Percentiles rank a stretch among this genome's conserved stretches.
These are phyloP conservation scores for Apostasia ramifera DNA, from an alignment of 106 monocot species.

Conservation along the genomic window DNA sequence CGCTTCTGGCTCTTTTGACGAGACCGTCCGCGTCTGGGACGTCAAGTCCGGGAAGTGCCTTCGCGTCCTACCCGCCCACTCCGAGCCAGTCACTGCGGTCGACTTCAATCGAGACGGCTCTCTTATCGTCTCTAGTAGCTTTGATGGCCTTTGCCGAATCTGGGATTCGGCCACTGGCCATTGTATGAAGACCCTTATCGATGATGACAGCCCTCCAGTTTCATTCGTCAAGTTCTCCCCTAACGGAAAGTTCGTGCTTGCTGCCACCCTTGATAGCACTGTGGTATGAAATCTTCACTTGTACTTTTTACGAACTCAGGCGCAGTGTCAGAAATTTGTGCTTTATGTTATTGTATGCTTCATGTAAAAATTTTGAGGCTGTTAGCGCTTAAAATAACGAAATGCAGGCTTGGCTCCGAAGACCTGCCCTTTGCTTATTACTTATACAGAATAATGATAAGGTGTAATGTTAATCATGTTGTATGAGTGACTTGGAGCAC, in stretches of 20 bases:
- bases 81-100: constrained; percentile 45
- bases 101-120: constrained; percentile 49
- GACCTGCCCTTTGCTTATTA: too few relatives aligned
- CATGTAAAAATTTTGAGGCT: too few relatives aligned
- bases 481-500: too few relatives aligned
- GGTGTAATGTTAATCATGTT: too few relatives aligned
- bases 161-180: constrained; percentile 51
- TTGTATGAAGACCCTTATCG: constrained; percentile 49
- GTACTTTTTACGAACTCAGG: too few relatives aligned
- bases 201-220: constrained; percentile 52
- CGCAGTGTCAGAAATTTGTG: too few relatives aligned
- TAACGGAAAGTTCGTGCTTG: constrained; percentile 57
- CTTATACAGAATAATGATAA: too few relatives aligned
- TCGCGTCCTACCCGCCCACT: constrained; percentile 53
- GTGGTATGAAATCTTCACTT: constrained; percentile 11
- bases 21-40: constrained; percentile 57
- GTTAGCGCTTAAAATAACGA: too few relatives aligned
- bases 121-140: constrained; percentile 52
- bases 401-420: too few relatives aligned
- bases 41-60: constrained; percentile 44
- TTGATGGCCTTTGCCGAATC: constrained; percentile 48
- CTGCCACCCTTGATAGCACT: constrained; percentile 39
- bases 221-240: constrained; percentile 54
- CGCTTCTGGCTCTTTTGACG: constrained; percentile 61
- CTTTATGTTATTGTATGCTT: too few relatives aligned